phyloP scores from a whole-genome alignment of 2,329 filamentous ascomycete genomes.

The Sarocladium brachiariae region DNA sequence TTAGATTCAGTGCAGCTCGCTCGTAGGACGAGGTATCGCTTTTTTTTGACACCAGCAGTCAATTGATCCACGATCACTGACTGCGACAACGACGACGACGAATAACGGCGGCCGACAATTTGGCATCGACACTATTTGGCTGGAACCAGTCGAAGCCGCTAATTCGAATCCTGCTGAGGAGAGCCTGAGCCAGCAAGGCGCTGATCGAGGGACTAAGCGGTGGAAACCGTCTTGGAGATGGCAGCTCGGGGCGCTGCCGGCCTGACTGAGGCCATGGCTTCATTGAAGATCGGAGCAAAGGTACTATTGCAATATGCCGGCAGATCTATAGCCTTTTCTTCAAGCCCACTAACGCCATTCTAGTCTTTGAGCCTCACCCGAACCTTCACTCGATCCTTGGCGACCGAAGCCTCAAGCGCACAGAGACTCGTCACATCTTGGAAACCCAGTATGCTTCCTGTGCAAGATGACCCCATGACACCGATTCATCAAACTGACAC shows the following conservation, averaged over 20 bases:
- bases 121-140: no score
- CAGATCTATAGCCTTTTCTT: no score
- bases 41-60: neutral
- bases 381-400: slow-evolving; percentile 48
- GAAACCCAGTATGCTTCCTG: slow-evolving; percentile 36
- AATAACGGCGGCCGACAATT: no score
- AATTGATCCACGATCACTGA: neutral
- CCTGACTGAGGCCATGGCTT: slow-evolving; percentile 46
- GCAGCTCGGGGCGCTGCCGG: slow-evolving; percentile 41
- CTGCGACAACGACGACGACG: neutral
- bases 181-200: no score
- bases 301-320: slow-evolving; percentile 16
- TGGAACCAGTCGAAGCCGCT: neutral
- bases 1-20: no score
- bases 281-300: slow-evolving; percentile 38
- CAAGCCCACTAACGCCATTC: slow-evolving; percentile 11
- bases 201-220: no score
- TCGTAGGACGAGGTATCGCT: neutral
- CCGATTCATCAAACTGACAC: slow-evolving; percentile 10
- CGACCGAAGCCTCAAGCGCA: slow-evolving; percentile 37
- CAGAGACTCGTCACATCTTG: slow-evolving; percentile 33
- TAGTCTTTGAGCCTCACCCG: slow-evolving; percentile 28
- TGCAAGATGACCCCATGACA: neutral
- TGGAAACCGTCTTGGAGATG: slow-evolving; percentile 29
- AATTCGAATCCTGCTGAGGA: no score